Evolutionary conservation across 2,329 filamentous ascomycete genomes (phyloP).

Genomic region (Diaporthe batatas): DNA sequence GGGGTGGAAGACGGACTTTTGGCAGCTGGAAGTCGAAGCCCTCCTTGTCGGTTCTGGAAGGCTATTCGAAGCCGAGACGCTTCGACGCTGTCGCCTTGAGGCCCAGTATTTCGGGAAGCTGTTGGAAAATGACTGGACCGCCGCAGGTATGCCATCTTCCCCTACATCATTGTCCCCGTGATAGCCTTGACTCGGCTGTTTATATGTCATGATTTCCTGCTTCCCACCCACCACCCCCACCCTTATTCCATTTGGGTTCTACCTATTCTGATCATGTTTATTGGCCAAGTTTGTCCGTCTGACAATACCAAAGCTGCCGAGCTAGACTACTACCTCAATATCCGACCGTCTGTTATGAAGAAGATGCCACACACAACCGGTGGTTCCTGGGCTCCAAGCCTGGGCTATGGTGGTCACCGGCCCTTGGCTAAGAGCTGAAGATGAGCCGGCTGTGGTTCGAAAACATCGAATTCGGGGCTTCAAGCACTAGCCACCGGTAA

Average conservation of each 20-base stretch:
- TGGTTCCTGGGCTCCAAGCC: conserved; percentile 31
- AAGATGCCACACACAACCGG: conserved; percentile 22
- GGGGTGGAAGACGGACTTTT: conserved; percentile 39
- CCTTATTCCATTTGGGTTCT: neutral
- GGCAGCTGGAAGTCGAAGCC: conserved; percentile 41
- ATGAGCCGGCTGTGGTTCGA: neutral
- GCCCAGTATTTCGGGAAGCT: conserved; percentile 40
- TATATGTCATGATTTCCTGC: neutral
- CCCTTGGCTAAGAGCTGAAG: neutral
- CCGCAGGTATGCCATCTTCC: conserved; percentile 11
- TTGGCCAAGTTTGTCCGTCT: neutral
- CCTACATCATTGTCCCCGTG: neutral
- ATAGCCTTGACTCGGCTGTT: neutral
- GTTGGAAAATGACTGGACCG: conserved; percentile 34
- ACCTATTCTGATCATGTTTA: neutral
- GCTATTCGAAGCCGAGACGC: conserved; percentile 40
- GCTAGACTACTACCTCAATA: conserved; percentile 35
- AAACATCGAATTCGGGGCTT: neutral
- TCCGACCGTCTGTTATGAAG: conserved; percentile 26
- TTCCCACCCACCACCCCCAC: too few species aligned
- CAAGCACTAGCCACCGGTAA: neutral
- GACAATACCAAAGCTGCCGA: conserved; percentile 18
- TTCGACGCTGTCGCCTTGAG: conserved; percentile 41
- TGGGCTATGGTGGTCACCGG: conserved; percentile 25
- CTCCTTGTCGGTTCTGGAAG: conserved; percentile 35